These are phyloP conservation scores for Triticum dicoccoides DNA, from an alignment of 176 grass and related monocot species.

Conservation along the genomic window DNA sequence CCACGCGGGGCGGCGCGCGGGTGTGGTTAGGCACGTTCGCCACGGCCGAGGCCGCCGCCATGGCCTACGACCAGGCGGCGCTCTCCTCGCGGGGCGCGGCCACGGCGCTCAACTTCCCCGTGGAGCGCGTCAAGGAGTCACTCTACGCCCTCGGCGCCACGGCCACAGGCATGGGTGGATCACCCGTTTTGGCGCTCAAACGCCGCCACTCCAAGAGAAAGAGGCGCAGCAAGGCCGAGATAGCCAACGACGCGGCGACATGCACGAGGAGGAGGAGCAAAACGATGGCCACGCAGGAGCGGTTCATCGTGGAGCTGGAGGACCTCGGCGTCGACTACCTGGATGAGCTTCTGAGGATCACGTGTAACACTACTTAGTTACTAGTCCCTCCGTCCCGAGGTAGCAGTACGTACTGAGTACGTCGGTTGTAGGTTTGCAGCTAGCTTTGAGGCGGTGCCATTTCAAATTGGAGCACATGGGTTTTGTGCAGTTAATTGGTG, in stretches of 20 bases:
- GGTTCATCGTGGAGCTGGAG: slow-evolving; percentile 5
- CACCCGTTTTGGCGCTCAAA: background rate
- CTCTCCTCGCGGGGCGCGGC: background rate
- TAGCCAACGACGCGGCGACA: background rate
- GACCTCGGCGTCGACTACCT: background rate
- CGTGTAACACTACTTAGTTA: too few relatives aligned
- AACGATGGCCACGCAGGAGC: too few relatives aligned
- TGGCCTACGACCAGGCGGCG: background rate
- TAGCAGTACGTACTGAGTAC: too few relatives aligned
- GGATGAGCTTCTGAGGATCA: background rate
- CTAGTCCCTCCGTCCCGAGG: too few relatives aligned
- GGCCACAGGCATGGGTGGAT: background rate
- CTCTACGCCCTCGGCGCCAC: background rate
- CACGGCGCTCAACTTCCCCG: background rate
- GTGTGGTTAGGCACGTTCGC: slow-evolving; percentile 87
- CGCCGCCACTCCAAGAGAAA: background rate
- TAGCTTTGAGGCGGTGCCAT: too few relatives aligned
- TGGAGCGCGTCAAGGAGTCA: background rate
- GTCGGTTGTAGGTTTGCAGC: too few relatives aligned
- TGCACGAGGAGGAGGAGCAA: background rate
- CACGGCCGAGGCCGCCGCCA: slow-evolving; percentile 72
- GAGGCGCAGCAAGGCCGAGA: background rate
- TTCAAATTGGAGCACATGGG: too few relatives aligned
- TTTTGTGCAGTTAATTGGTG: too few relatives aligned
- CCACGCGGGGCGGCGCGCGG: slow-evolving; percentile 38